These are phyloP conservation scores for Parastagonospora avenae DNA, from an alignment of 2,329 filamentous ascomycete genomes.

Conservation along the genomic window DNA sequence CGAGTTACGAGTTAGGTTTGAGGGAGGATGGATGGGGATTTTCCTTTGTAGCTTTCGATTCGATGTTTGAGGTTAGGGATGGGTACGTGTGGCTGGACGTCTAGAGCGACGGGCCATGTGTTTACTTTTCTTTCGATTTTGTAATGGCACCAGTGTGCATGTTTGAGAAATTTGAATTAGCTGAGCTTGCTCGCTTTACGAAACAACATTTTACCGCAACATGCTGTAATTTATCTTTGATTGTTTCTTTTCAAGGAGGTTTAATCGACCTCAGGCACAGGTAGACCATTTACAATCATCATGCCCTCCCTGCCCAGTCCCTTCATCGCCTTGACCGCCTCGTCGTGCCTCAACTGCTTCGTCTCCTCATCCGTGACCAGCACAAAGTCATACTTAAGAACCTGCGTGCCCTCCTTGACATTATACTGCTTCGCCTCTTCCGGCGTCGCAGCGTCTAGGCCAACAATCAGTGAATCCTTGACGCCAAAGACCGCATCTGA, in stretches of 20 bases:
- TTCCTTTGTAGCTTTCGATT: background rate
- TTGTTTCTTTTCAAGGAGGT: background rate
- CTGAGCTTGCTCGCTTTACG: no score
- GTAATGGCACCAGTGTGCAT: background rate
- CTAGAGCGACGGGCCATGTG: background rate
- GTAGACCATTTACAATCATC: constrained; percentile 76
- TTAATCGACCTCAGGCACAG: constrained; percentile 69
- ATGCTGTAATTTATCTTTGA: background rate
- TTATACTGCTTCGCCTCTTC: constrained; percentile 52
- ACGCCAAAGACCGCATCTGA: constrained; percentile 88
- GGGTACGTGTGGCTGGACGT: background rate
- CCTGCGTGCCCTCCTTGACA: constrained; percentile 65
- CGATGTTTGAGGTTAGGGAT: background rate
- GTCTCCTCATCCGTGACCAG: constrained; percentile 75
- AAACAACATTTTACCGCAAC: no score
- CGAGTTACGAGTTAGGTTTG: constrained; percentile 39
- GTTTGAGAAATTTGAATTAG: background rate
- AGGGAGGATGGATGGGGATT: background rate
- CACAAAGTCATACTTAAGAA: constrained; percentile 77
- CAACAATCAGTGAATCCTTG: constrained; percentile 71
- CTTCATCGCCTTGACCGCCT: constrained; percentile 70
- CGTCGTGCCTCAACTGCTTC: constrained; percentile 66
- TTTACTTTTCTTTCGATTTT: background rate
- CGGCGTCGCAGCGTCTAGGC: constrained; percentile 30
- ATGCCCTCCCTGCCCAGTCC: constrained; percentile 67